Evolutionary conservation across 441 rosid species (phyloP).

Genomic region (Jatropha podagrica): DNA sequence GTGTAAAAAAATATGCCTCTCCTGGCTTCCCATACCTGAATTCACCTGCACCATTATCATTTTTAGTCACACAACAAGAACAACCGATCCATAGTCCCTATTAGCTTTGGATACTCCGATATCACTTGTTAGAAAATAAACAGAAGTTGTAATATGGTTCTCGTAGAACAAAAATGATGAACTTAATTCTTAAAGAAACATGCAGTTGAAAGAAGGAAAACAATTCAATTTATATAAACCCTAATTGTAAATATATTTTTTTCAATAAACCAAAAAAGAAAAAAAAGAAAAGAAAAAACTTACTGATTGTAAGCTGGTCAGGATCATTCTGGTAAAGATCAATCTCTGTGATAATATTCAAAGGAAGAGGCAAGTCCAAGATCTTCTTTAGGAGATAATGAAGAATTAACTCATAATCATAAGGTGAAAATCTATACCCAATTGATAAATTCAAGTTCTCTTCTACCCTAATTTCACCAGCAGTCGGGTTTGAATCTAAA

Average conservation of each 20-base stretch:
- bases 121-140: no score
- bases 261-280: not conserved
- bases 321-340: not conserved
- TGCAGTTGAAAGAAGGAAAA: no score
- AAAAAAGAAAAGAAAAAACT: not conserved
- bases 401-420: not conserved
- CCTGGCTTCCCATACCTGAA: not conserved
- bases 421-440: not conserved
- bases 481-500: no score
- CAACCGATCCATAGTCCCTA: no score
- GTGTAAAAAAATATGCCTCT: not conserved
- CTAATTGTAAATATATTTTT: no score
- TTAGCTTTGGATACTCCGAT: not conserved
- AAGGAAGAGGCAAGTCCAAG: not conserved
- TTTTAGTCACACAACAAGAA: not conserved
- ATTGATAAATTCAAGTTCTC: not conserved
- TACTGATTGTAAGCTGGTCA: not conserved
- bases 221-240: no score
- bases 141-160: no score
- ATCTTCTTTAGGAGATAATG: not conserved
- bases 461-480: not conserved
- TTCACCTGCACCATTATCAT: not conserved
- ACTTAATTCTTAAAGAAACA: no score
- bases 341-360: not conserved
- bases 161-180: no score